phyloP scores from a whole-genome alignment of 352 stramenopile genomes.

The Labyrinthula sp. region DNA sequence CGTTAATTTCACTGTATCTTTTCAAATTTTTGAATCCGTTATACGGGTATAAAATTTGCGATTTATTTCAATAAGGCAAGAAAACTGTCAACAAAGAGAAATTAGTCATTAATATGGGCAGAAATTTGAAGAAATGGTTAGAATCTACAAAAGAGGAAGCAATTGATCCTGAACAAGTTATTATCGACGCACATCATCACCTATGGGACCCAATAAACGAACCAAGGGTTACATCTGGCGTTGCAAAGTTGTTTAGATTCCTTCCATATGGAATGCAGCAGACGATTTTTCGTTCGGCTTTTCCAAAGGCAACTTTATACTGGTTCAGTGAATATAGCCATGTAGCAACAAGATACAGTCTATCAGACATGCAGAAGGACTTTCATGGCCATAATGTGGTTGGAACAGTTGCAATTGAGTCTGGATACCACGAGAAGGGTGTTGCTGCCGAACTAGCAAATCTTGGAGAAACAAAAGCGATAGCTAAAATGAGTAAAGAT shows the following conservation, averaged over 20 bases:
- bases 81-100: no score
- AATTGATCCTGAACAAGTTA: conserved; percentile 1
- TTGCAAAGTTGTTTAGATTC: conserved; percentile 1
- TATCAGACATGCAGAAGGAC: not conserved
- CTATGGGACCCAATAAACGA: conserved; percentile 4
- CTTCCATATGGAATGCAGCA: not conserved
- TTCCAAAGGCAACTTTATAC: conserved; percentile 1
- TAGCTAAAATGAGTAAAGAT: not conserved
- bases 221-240: conserved; percentile 1
- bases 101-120: not conserved
- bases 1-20: no score
- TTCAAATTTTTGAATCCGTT: no score
- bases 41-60: no score
- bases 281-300: not conserved
- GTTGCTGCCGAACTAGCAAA: not conserved
- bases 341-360: not conserved
- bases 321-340: conserved; percentile 1
- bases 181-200: conserved; percentile 3
- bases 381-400: conserved; percentile 4
- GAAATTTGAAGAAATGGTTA: conserved; percentile 1
- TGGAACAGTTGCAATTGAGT: conserved; percentile 1
- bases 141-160: conserved; percentile 1
- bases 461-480: not conserved
- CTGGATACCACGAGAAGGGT: conserved; percentile 3
- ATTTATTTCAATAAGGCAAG: no score